Evolutionary conservation across 2,329 filamentous ascomycete genomes (phyloP).

Genomic region (Leptosphaerulina australis): DNA sequence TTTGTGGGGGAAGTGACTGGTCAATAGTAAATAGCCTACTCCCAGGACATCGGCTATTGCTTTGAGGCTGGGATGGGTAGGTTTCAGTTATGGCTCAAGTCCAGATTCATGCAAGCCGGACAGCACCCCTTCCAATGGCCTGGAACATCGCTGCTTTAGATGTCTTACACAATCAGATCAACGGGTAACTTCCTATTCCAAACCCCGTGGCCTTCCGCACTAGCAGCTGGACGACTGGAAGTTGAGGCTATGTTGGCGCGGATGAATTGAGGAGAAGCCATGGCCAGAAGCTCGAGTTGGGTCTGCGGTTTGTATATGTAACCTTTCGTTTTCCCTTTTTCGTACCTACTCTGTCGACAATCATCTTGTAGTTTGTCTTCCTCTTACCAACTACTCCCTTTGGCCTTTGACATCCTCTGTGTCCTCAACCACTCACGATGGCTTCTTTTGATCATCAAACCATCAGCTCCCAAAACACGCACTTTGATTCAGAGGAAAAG

Average conservation of each 20-base stretch:
- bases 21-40: constrained; percentile 8
- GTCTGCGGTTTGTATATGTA: constrained; percentile 9
- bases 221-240: constrained; percentile 4
- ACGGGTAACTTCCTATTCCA: constrained; percentile 3
- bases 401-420: background rate
- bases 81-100: background rate
- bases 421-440: background rate
- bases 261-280: constrained; percentile 5
- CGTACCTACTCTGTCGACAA: too few relatives aligned
- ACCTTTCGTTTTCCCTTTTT: background rate
- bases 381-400: background rate
- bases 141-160: background rate
- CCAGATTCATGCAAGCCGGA: constrained; percentile 12
- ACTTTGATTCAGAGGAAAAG: constrained; percentile 23
- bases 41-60: constrained; percentile 12
- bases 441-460: constrained; percentile 15
- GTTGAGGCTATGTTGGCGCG: constrained; percentile 1
- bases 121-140: background rate
- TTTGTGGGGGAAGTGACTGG: constrained; percentile 1
- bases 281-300: constrained; percentile 3
- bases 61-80: constrained; percentile 1
- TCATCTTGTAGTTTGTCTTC: background rate
- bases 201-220: constrained; percentile 2
- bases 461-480: constrained; percentile 8
- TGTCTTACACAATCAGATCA: constrained; percentile 6